A percentile compares a stretch with the other conserved stretches of the same genome.
Evolutionary conservation across 306 rosid species (phyloP).

Genomic region (Mimosa bimucronata): DNA sequence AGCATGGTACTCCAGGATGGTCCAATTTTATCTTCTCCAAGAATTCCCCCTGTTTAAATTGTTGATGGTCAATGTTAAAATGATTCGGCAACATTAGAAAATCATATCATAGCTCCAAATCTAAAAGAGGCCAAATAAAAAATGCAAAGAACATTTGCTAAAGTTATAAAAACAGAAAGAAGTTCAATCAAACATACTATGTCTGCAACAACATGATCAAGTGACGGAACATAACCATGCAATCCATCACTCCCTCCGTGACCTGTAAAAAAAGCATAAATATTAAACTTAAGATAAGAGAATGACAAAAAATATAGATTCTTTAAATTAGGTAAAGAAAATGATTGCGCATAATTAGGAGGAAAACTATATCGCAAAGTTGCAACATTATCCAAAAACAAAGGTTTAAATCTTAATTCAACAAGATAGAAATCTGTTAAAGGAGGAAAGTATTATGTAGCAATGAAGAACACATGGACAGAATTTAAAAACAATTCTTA

Average conservation of each 20-base stretch:
- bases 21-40: slow-evolving; percentile 80
- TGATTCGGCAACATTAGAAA: slow-evolving; percentile 15
- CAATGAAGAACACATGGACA: slow-evolving; percentile 3
- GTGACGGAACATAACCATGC: slow-evolving; percentile 98
- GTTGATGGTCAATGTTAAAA: slow-evolving; percentile 26
- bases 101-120: background rate
- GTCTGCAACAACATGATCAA: slow-evolving; percentile 95
- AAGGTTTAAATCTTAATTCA: background rate
- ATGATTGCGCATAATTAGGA: background rate
- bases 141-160: background rate
- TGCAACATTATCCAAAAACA: slow-evolving; percentile 1
- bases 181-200: slow-evolving; percentile 60
- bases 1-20: slow-evolving; percentile 92
- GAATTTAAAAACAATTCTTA: slow-evolving; percentile 4
- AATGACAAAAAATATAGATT: background rate
- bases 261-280: slow-evolving; percentile 55
- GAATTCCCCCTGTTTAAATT: slow-evolving; percentile 72
- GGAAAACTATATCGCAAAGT: background rate
- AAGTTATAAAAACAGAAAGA: background rate
- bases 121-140: background rate
- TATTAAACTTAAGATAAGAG: slow-evolving; percentile 4
- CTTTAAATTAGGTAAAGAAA: background rate
- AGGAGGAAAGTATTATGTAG: background rate
- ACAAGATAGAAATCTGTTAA: background rate
- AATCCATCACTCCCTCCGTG: slow-evolving; percentile 99